A percentile compares a stretch with the other conserved stretches of the same genome.
phyloP scores from a whole-genome alignment of 148 eudicot genomes.

The Oxyria digyna region DNA sequence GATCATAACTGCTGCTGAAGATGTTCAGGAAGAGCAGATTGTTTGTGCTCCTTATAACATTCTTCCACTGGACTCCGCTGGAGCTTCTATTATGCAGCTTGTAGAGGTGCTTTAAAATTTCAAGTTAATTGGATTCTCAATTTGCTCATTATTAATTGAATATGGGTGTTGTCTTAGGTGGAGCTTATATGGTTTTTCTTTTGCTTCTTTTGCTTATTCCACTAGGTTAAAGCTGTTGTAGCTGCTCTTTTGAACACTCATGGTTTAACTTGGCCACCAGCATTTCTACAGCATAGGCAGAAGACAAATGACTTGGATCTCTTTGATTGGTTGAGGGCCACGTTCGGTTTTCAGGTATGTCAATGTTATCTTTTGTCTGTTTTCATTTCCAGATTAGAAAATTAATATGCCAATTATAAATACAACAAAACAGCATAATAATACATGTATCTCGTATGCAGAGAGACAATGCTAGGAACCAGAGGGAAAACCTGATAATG shows the following conservation, averaged over 20 bases:
- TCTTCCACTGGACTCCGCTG: constrained; percentile 90
- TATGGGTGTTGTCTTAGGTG: neutral
- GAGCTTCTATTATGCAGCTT: constrained; percentile 83
- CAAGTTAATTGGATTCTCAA: neutral
- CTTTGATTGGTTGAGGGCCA: constrained; percentile 91
- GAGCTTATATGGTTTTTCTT: too few relatives aligned
- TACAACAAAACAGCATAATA: too few relatives aligned
- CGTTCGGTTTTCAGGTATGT: constrained; percentile 96
- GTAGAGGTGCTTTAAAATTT: constrained; percentile 51
- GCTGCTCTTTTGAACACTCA: constrained; percentile 48
- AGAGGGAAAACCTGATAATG: constrained; percentile 71
- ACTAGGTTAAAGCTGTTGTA: constrained; percentile 85
- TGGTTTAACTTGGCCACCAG: constrained; percentile 72
- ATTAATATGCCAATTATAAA: too few relatives aligned
- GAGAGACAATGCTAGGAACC: constrained; percentile 70
- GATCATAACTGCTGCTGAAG: constrained; percentile 92
- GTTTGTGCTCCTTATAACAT: constrained; percentile 79
- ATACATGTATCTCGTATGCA: constrained; percentile 33
- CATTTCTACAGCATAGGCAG: constrained; percentile 55
- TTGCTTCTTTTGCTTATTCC: neutral
- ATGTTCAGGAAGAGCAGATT: constrained; percentile 76
- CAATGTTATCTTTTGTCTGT: constrained; percentile 6
- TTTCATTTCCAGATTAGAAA: too few relatives aligned
- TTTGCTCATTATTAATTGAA: neutral
- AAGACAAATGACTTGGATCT: constrained; percentile 72